Base-by-base conservation (phyloP, 768 basidiomycete species). In the Baorangia bicolor region DNA sequence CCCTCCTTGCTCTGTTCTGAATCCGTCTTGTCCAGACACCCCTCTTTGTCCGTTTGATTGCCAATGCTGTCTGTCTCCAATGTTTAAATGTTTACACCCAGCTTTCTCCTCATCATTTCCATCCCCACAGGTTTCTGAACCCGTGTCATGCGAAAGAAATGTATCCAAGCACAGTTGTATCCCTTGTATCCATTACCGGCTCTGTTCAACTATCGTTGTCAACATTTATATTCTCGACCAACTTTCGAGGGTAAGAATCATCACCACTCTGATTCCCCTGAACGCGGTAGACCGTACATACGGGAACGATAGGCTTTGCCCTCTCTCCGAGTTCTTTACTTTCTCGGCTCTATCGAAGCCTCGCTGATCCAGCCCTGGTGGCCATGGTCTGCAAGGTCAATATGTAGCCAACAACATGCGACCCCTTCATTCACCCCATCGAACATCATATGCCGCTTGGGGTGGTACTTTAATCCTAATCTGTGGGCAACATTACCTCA, bases 21-120 rank as follows among this genome's bases (percentile, higher is more conserved):
- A 49, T 69, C 65, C 56, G 64, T 60, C 57, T 42, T 34, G 28
- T 56, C 31, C 72, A 94, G 92, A 90, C 69, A 92, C 92, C 0
- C 82, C 88, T 4, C 70, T 89, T 38, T 94, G 92, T 74, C 92
- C 92, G 7, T 94, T 94, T 66, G 92, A 94, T 69, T 94, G 92
- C 70, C 78, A 90, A 35, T 94, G 92, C 64, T 94, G 92, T 92
- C 64, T 73, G 90, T 77, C 43, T 23, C 37, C 34, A 35, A n/a
- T 35, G 23, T 39, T 20, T 9, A 13, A 35, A n/a, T 35, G 23
- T 39, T 20, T 9, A 13, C 18, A 6, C 3, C n/a, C 23, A 13
- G 4, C 13, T 10, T 25, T 44, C 28, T 31, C 34, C 49, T 55
- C n/a, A 39, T 34, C 27, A 13, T 42, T 31, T 40, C 23, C 30